A percentile compares a stretch with the other conserved stretches of the same genome.
These are phyloP conservation scores for Clavispora phyllophila DNA, from an alignment of 805 yeast species.

Conservation along the genomic window DNA sequence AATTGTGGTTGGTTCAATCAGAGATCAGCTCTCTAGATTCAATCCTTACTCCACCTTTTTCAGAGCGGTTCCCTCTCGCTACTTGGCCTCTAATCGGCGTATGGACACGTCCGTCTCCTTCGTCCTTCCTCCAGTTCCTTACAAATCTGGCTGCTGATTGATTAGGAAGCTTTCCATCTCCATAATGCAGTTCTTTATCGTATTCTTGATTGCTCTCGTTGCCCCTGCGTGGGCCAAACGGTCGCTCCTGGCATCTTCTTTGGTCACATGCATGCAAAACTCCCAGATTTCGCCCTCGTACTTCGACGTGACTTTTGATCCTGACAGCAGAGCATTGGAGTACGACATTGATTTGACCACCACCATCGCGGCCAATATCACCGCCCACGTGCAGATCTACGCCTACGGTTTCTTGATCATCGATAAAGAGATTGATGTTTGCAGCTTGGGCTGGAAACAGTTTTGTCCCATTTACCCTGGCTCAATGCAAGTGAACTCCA, in stretches of 20 bases:
- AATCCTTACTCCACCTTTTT: neutral
- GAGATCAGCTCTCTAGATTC: neutral
- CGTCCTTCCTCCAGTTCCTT: neutral
- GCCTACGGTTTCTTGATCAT: constrained; percentile 84
- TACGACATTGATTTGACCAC: constrained; percentile 70
- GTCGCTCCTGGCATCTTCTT: constrained; percentile 55
- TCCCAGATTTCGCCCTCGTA: constrained; percentile 68
- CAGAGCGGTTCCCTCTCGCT: neutral
- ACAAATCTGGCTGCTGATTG: neutral
- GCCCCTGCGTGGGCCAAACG: constrained; percentile 19
- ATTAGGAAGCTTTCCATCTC: neutral
- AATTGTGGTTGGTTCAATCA: neutral
- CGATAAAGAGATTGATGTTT: constrained; percentile 52
- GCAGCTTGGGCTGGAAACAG: constrained; percentile 71
- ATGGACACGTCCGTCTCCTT: neutral
- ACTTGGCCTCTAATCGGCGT: neutral
- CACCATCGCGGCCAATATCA: constrained; percentile 58
- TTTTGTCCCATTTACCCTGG: constrained; percentile 90
- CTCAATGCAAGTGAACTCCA: constrained; percentile 65
- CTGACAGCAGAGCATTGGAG: constrained; percentile 59
- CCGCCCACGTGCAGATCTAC: constrained; percentile 67
- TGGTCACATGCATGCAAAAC: constrained; percentile 81
- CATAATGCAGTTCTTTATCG: constrained; percentile 5
- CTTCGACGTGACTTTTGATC: constrained; percentile 72
- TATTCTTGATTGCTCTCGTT: constrained; percentile 7